phyloP scores from a whole-genome alignment of 805 yeast species.

The Brettanomyces bruxellensis region DNA sequence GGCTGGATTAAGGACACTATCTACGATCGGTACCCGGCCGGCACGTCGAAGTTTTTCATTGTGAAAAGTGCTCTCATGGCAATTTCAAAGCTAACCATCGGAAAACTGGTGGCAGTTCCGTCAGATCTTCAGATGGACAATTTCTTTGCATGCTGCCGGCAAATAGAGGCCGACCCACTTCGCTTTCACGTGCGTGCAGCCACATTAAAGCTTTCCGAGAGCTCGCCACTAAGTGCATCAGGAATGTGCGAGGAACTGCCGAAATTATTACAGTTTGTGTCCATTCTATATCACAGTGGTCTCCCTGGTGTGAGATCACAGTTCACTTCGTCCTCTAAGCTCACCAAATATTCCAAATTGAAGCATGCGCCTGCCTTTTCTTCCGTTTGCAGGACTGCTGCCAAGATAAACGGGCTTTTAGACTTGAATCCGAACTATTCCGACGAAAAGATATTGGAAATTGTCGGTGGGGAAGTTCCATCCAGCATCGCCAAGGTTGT shows the following conservation, averaged over 20 bases:
- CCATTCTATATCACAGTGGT: conserved; percentile 14
- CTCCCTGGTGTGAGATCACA: conserved; percentile 11
- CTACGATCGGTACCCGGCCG: conserved; percentile 41
- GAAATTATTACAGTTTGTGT: conserved; percentile 11
- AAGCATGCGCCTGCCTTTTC: conserved; percentile 6
- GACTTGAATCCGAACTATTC: background rate
- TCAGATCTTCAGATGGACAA: conserved; percentile 18
- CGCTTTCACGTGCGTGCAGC: conserved; percentile 36
- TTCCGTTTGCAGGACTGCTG: conserved; percentile 3
- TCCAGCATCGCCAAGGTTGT: background rate
- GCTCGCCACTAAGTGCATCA: conserved; percentile 9
- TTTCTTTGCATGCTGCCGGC: conserved; percentile 32
- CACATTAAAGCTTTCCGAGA: conserved; percentile 11
- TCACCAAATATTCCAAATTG: conserved; percentile 11
- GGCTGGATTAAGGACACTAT: conserved; percentile 31
- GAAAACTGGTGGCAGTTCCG: conserved; percentile 32
- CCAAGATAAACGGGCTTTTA: conserved; percentile 1
- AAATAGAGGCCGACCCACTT: conserved; percentile 39
- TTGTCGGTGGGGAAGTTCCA: conserved; percentile 10
- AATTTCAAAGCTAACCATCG: conserved; percentile 27
- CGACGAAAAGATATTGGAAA: conserved; percentile 1
- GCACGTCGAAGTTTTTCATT: conserved; percentile 38
- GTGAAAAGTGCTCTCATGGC: conserved; percentile 30
- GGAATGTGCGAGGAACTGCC: conserved; percentile 8
- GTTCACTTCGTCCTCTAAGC: conserved; percentile 12